A percentile compares a stretch with the other conserved stretches of the same genome.
Evolutionary conservation across 23 red algal species (phyloP).

Genomic region (Cyanidium caldarium): DNA sequence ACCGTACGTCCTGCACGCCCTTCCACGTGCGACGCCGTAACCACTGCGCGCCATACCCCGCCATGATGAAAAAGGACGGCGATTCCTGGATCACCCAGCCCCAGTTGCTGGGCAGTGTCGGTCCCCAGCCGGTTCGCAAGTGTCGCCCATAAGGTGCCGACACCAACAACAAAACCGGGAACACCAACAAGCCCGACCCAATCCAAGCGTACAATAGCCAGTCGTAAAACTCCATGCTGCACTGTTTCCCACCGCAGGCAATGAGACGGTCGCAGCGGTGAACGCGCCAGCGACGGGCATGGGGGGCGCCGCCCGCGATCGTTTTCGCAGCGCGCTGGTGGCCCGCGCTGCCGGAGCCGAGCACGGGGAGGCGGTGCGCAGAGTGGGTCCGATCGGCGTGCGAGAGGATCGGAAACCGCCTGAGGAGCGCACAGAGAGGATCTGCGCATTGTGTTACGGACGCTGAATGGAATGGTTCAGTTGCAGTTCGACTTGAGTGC

Average conservation of each 20-base stretch:
- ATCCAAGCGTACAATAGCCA: slow-evolving; percentile 4
- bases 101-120: slow-evolving; percentile 6
- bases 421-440: too few relatives aligned
- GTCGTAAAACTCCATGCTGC: neutral
- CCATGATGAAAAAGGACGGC: slow-evolving; percentile 14
- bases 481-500: neutral
- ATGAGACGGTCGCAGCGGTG: too few relatives aligned
- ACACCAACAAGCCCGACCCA: neutral
- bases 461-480: neutral
- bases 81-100: slow-evolving; percentile 22
- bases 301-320: too few relatives aligned
- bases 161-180: slow-evolving; percentile 11
- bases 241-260: too few relatives aligned
- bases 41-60: neutral
- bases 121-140: slow-evolving; percentile 17
- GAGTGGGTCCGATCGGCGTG: too few relatives aligned
- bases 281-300: too few relatives aligned
- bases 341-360: too few relatives aligned
- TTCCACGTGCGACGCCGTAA: neutral
- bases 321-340: too few relatives aligned
- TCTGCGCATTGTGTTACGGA: neutral
- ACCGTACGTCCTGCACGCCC: neutral
- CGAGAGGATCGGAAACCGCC: too few relatives aligned
- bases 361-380: too few relatives aligned
- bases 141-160: slow-evolving; percentile 18